These are phyloP conservation scores for Xanthoconium stramineum DNA, from an alignment of 768 basidiomycete genomes.

Conservation along the genomic window DNA sequence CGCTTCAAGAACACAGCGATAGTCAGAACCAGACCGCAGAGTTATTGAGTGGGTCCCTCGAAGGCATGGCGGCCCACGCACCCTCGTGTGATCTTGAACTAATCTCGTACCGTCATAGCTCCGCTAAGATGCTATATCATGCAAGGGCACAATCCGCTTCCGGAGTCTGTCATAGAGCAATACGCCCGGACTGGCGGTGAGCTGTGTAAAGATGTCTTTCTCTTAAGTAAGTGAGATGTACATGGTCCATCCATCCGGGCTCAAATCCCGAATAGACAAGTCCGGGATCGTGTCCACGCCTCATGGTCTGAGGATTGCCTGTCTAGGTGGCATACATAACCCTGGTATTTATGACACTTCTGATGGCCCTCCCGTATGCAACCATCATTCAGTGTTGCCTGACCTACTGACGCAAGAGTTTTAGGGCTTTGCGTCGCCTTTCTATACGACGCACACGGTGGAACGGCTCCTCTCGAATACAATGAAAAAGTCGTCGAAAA, in stretches of 20 bases:
- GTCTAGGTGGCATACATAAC: conserved; percentile 78
- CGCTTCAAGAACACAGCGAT: conserved; percentile 33
- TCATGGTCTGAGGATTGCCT: conserved; percentile 79
- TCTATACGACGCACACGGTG: conserved; percentile 65
- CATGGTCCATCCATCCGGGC: not conserved
- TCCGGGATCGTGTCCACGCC: conserved; percentile 77
- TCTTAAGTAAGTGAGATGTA: conserved; percentile 62
- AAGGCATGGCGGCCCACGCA: conserved; percentile 45
- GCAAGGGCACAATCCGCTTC: conserved; percentile 78
- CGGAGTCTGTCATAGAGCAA: conserved; percentile 67
- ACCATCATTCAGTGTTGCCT: not conserved
- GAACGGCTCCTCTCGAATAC: conserved; percentile 73
- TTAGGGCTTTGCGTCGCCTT: conserved; percentile 75
- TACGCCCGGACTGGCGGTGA: conserved; percentile 76
- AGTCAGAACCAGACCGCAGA: conserved; percentile 52
- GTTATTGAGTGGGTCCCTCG: conserved; percentile 63
- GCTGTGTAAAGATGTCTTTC: conserved; percentile 76
- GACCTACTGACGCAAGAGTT: conserved; percentile 2
- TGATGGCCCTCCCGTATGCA: conserved; percentile 62
- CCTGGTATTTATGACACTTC: conserved; percentile 53
- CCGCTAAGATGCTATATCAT: conserved; percentile 92
- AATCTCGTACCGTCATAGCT: conserved; percentile 42
- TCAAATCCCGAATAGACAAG: conserved; percentile 54
- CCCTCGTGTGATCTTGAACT: not conserved
- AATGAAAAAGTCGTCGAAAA: conserved; percentile 46